These are phyloP conservation scores for Raphanus raphanistrum DNA, from an alignment of 345 rosid species.

Conservation along the genomic window DNA sequence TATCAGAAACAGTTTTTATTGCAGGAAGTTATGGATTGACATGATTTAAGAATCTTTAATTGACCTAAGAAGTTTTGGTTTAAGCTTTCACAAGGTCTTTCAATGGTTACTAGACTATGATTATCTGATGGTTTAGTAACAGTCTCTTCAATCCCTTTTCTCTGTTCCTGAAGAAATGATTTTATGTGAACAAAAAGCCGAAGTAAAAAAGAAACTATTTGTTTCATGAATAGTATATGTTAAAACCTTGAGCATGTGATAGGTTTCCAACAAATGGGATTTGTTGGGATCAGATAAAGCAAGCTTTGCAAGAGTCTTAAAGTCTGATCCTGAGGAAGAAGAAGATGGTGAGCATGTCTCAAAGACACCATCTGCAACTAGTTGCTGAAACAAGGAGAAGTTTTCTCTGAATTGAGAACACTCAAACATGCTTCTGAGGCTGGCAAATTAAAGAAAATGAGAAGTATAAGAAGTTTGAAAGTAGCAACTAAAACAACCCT, in stretches of 20 bases:
- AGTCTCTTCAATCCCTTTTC: slow-evolving; percentile 41
- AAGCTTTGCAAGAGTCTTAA: slow-evolving; percentile 57
- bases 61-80: slow-evolving; percentile 67
- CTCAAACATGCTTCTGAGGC: slow-evolving; percentile 77
- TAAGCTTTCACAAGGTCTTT: slow-evolving; percentile 55
- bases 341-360: slow-evolving; percentile 49
- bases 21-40: neutral
- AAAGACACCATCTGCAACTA: slow-evolving; percentile 77
- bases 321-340: slow-evolving; percentile 53
- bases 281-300: slow-evolving; percentile 52
- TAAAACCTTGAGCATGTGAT: slow-evolving; percentile 63
- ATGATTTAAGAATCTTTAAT: slow-evolving; percentile 18
- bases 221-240: slow-evolving; percentile 1
- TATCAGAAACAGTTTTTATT: slow-evolving; percentile 23
- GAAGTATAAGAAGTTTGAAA: neutral
- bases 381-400: slow-evolving; percentile 62
- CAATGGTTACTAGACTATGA: slow-evolving; percentile 35
- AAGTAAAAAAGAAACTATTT: slow-evolving; percentile 5
- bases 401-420: slow-evolving; percentile 85
- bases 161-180: slow-evolving; percentile 51
- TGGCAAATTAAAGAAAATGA: slow-evolving; percentile 42
- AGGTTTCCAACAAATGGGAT: slow-evolving; percentile 67
- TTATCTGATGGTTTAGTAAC: slow-evolving; percentile 36
- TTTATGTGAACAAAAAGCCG: slow-evolving; percentile 14
- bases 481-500: neutral